Percentiles rank a stretch among this genome's conserved stretches.
Evolutionary conservation across 441 rosid species (phyloP).

Genomic region (Breynia disticha): DNA sequence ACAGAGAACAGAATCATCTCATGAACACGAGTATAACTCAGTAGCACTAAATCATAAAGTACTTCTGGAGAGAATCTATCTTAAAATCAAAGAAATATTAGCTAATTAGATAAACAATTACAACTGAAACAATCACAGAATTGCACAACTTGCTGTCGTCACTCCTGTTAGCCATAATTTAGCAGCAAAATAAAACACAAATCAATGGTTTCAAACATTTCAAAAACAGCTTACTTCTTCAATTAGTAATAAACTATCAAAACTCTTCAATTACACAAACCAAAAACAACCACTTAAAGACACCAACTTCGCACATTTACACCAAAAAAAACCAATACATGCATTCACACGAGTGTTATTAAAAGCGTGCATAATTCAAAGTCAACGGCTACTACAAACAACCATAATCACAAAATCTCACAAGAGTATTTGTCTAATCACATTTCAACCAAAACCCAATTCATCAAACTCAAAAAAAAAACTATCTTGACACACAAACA

Average conservation of each 20-base stretch:
- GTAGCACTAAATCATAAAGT: no score
- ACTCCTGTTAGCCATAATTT: no score
- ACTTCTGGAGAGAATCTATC: no score
- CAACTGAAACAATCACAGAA: no score
- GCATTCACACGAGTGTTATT: not conserved
- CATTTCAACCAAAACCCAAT: conserved; percentile 13
- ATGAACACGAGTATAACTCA: no score
- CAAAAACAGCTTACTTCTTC: not conserved
- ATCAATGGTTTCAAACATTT: no score
- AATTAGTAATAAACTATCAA: not conserved
- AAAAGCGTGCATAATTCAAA: not conserved
- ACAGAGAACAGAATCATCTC: no score
- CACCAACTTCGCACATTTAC: not conserved
- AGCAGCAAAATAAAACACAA: no score
- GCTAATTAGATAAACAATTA: no score
- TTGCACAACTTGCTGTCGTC: no score
- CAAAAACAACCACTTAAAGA: not conserved
- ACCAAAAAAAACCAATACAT: not conserved
- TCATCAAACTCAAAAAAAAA: conserved; percentile 2
- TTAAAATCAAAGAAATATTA: no score
- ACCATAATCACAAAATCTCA: conserved; percentile 2
- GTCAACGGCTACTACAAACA: not conserved
- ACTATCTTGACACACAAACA: not conserved
- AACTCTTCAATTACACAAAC: not conserved
- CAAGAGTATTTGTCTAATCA: conserved; percentile 13